Evolutionary conservation across 306 rosid genomes (phyloP).

Genomic region (Rosa chinensis): DNA sequence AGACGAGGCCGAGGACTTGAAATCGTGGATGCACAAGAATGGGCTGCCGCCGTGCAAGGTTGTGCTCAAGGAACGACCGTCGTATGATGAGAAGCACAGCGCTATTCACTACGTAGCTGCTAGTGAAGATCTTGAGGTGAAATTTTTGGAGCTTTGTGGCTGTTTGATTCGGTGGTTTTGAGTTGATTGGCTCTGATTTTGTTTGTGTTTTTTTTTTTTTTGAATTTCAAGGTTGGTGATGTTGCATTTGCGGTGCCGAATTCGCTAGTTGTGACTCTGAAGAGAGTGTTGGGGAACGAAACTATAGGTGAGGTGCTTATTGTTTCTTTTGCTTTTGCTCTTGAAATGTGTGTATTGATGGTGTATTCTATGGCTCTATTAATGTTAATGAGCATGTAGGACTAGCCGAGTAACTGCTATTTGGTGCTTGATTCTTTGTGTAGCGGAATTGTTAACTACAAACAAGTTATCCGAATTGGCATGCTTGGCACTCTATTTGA

Average conservation of each 20-base stretch:
- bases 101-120: conserved; percentile 92
- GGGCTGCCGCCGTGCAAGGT: conserved; percentile 93
- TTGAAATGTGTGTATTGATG: not conserved
- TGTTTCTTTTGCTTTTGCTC: not conserved
- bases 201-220: conserved; percentile 8
- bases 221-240: conserved; percentile 69
- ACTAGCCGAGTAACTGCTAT: not conserved
- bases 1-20: conserved; percentile 61
- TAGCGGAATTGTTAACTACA: conserved; percentile 95
- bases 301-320: conserved; percentile 70
- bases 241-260: conserved; percentile 83
- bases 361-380: not conserved
- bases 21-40: conserved; percentile 84
- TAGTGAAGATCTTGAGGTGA: conserved; percentile 83
- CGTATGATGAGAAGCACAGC: conserved; percentile 49
- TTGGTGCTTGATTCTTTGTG: conserved; percentile 33
- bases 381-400: not conserved
- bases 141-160: not conserved
- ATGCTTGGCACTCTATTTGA: conserved; percentile 94
- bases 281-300: conserved; percentile 93
- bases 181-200: not conserved
- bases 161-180: not conserved
- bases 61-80: conserved; percentile 63
- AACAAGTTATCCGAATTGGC: conserved; percentile 97
- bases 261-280: conserved; percentile 86